phyloP scores from a whole-genome alignment of 1,284 basidiomycete species.

The Ganoderma resinaceum region DNA sequence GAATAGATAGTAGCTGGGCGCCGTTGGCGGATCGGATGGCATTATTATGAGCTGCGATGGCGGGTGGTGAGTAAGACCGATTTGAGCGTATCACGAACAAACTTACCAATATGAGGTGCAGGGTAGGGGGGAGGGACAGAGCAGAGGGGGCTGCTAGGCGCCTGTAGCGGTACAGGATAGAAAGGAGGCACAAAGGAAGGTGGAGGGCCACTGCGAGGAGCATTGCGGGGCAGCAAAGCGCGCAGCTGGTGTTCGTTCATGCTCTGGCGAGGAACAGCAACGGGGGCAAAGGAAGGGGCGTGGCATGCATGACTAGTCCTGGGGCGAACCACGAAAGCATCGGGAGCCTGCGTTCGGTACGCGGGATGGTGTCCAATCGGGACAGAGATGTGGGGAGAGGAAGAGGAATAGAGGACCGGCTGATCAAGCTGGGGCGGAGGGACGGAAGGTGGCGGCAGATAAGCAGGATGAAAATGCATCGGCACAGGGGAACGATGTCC shows the following conservation, averaged over 20 bases:
- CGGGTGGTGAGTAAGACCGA: slow-evolving; percentile 6
- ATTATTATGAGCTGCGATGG: slow-evolving; percentile 29
- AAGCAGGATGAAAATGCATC: slow-evolving; percentile 13
- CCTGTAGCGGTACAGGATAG: slow-evolving; percentile 12
- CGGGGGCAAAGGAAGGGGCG: slow-evolving; percentile 43
- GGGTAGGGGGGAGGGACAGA: slow-evolving; percentile 23
- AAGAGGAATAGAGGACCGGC: slow-evolving; percentile 44
- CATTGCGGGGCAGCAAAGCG: slow-evolving; percentile 42
- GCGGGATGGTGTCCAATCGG: slow-evolving; percentile 9
- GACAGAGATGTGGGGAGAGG: slow-evolving; percentile 27
- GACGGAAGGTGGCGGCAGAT: slow-evolving; percentile 28
- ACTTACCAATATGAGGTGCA: slow-evolving; percentile 28
- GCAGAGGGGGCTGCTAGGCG: slow-evolving; percentile 19
- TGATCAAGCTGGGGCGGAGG: slow-evolving; percentile 27
- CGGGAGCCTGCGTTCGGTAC: slow-evolving; percentile 33
- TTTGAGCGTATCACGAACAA: background rate
- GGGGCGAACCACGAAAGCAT: slow-evolving; percentile 63
- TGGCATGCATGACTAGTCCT: slow-evolving; percentile 65
- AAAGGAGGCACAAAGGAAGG: slow-evolving; percentile 16
- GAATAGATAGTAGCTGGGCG: slow-evolving; percentile 44
- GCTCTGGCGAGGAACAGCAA: slow-evolving; percentile 45
- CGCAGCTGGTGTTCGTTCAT: slow-evolving; percentile 63
- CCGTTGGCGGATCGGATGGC: slow-evolving; percentile 32
- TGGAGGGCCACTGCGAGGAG: slow-evolving; percentile 20
- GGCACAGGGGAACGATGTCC: slow-evolving; percentile 38